Conservation (phyloP, 2,329 filamentous ascomycete genomes). For the Beauveria sp. region DNA sequence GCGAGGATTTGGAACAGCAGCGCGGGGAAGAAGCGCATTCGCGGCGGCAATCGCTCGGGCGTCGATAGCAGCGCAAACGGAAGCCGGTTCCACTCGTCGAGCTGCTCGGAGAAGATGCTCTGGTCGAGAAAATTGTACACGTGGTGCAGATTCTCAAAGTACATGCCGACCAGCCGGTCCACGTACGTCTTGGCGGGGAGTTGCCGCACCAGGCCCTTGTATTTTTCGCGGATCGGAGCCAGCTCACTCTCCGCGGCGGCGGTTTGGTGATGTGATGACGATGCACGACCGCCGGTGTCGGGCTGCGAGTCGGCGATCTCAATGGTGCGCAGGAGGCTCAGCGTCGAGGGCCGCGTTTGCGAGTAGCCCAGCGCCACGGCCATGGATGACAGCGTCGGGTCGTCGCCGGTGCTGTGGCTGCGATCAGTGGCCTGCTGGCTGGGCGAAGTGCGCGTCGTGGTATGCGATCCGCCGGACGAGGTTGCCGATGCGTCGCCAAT, state of each 20-base stretch:
- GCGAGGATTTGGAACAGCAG: slow-evolving; percentile 53
- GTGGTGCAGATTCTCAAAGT: slow-evolving; percentile 52
- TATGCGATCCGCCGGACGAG: not conserved
- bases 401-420: not conserved
- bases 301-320: slow-evolving; percentile 34
- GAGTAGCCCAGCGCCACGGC: slow-evolving; percentile 49
- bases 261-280: not conserved
- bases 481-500: no score
- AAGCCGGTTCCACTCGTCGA: slow-evolving; percentile 47
- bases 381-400: slow-evolving; percentile 31
- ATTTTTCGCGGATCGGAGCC: slow-evolving; percentile 42
- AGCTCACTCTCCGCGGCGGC: not conserved
- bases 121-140: slow-evolving; percentile 50
- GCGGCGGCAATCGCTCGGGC: slow-evolving; percentile 40
- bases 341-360: slow-evolving; percentile 41
- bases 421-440: not conserved
- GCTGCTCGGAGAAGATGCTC: slow-evolving; percentile 41
- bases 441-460: not conserved
- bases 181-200: slow-evolving; percentile 47
- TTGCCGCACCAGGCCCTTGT: slow-evolving; percentile 50
- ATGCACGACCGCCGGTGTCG: slow-evolving; percentile 13
- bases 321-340: slow-evolving; percentile 48
- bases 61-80: slow-evolving; percentile 44
- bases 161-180: slow-evolving; percentile 46
- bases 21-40: slow-evolving; percentile 50